Evolutionary conservation across 2,329 filamentous ascomycete species (phyloP).

Genomic region (Colletotrichum shisoi): DNA sequence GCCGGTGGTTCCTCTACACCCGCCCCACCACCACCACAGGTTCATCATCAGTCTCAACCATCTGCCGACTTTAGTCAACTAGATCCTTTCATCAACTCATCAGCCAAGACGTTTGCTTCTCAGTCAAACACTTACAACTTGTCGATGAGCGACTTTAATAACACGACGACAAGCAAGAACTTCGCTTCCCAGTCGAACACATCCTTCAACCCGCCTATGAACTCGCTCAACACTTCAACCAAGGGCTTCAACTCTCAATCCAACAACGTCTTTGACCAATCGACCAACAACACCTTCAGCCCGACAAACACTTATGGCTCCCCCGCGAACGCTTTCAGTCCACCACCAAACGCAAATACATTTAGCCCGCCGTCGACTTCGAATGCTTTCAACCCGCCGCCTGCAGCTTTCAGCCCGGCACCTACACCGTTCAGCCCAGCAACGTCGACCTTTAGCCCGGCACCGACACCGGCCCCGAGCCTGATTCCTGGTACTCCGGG

Average conservation of each 20-base stretch:
- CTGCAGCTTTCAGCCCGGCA: constrained; percentile 29
- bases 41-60: constrained; percentile 23
- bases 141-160: constrained; percentile 23
- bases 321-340: constrained; percentile 23
- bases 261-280: constrained; percentile 6
- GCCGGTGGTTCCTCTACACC: constrained; percentile 19
- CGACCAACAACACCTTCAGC: constrained; percentile 20
- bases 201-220: neutral
- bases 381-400: constrained; percentile 32
- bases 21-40: constrained; percentile 14
- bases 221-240: constrained; percentile 8
- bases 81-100: constrained; percentile 7
- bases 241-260: constrained; percentile 15
- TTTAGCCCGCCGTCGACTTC: constrained; percentile 13
- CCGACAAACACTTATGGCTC: constrained; percentile 15
- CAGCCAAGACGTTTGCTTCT: constrained; percentile 13
- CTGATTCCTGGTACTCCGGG: constrained; percentile 26
- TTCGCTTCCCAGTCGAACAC: constrained; percentile 16
- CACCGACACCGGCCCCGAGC: constrained; percentile 34
- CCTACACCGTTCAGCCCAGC: constrained; percentile 31
- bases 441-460: constrained; percentile 33
- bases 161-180: constrained; percentile 8
- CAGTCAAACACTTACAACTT: constrained; percentile 5
- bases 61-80: constrained; percentile 17
- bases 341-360: constrained; percentile 13